These are phyloP conservation scores for Lobosporangium transversale DNA, from an alignment of 192 early-diverging fungal species.

Conservation along the genomic window DNA sequence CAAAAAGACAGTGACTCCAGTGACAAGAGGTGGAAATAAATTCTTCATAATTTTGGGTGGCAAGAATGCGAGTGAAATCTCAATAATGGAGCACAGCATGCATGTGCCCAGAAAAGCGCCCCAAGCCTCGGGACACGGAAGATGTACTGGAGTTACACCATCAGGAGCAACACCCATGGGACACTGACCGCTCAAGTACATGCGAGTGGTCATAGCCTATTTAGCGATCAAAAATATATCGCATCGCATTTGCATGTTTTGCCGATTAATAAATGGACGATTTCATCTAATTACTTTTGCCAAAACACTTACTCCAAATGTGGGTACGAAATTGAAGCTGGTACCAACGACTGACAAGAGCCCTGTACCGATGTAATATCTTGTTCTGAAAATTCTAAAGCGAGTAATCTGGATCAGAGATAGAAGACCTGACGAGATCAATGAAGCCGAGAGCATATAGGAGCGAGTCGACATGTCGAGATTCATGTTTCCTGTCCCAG, in stretches of 20 bases:
- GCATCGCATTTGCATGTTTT: too few species aligned
- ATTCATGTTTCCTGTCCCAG: conserved; percentile 56
- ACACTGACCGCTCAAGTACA: conserved; percentile 64
- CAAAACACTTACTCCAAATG: conserved; percentile 31
- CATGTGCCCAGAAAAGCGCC: conserved; percentile 65
- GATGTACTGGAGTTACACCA: conserved; percentile 51
- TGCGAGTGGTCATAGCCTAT: conserved; percentile 61
- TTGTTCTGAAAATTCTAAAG: conserved; percentile 54
- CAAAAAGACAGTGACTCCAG: conserved; percentile 58
- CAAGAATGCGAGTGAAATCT: conserved; percentile 58
- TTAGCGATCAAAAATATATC: too few species aligned
- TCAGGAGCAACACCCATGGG: conserved; percentile 54
- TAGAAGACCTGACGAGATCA: conserved; percentile 59
- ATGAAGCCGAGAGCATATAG: conserved; percentile 59
- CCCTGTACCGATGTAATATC: conserved; percentile 62
- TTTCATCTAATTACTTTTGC: neutral
- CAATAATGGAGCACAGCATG: conserved; percentile 61
- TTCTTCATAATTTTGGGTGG: conserved; percentile 58
- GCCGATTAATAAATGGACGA: too few species aligned
- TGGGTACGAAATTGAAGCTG: conserved; percentile 62
- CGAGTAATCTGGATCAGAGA: conserved; percentile 58
- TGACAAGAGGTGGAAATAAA: conserved; percentile 62
- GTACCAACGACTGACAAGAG: conserved; percentile 60
- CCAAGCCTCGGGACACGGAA: conserved; percentile 62
- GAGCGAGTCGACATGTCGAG: conserved; percentile 37